Evolutionary conservation across 2,329 filamentous ascomycete genomes (phyloP).

Genomic region (Ceratocystis huliohia): DNA sequence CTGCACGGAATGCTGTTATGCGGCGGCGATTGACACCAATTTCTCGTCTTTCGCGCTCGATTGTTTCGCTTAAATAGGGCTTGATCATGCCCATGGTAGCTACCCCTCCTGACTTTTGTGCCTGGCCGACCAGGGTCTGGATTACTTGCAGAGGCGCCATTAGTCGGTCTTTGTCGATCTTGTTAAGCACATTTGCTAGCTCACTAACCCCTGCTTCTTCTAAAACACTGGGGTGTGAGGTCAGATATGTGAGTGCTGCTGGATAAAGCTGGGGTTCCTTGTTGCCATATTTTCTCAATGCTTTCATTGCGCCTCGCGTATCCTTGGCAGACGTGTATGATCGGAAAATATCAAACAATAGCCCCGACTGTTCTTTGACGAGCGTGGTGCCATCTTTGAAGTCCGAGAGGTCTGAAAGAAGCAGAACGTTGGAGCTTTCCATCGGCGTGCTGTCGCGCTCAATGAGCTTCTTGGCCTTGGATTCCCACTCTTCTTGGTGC

Average conservation of each 20-base stretch:
- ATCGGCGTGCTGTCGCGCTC: conserved; percentile 71
- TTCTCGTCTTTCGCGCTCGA: conserved; percentile 75
- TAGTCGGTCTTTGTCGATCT: conserved; percentile 79
- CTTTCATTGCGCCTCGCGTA: conserved; percentile 78
- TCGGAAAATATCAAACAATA: conserved; percentile 90
- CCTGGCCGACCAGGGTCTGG: conserved; percentile 64
- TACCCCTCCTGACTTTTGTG: conserved; percentile 41
- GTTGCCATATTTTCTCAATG: conserved; percentile 79
- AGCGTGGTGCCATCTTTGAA: conserved; percentile 85
- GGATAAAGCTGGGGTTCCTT: conserved; percentile 87
- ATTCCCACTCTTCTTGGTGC: conserved; percentile 70
- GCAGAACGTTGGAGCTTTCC: conserved; percentile 84
- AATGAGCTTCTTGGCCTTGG: conserved; percentile 79
- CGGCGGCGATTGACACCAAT: conserved; percentile 68
- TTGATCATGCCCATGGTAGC: conserved; percentile 98
- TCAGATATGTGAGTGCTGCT: conserved; percentile 84
- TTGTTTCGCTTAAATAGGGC: conserved; percentile 76
- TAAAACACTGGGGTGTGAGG: conserved; percentile 67
- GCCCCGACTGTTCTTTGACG: conserved; percentile 83
- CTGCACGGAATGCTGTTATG: conserved; percentile 69
- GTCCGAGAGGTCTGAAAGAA: conserved; percentile 81
- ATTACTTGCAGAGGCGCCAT: conserved; percentile 97
- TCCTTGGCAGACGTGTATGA: conserved; percentile 90
- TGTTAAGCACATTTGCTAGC: conserved; percentile 63
- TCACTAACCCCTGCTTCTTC: conserved; percentile 76